Percentiles rank a stretch among this genome's conserved stretches.
These are phyloP conservation scores for Forsythia suspensa DNA, from an alignment of 257 asterid species.

Conservation along the genomic window DNA sequence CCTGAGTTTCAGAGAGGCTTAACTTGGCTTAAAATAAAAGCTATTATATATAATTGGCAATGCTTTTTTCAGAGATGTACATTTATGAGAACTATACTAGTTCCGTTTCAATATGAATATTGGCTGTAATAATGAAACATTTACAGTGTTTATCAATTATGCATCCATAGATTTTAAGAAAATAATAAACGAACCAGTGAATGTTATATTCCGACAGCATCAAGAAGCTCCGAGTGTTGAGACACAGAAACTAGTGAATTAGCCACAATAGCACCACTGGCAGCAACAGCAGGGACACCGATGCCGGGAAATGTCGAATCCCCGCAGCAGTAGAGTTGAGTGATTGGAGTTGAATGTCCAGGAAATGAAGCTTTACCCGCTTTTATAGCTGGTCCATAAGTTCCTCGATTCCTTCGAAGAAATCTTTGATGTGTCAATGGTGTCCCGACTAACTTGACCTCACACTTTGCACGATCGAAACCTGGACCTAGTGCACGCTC, in stretches of 20 bases:
- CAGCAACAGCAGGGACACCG: conserved; percentile 98
- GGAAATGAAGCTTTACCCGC: conserved; percentile 83
- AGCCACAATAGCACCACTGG: conserved; percentile 98
- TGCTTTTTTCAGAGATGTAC: not conserved
- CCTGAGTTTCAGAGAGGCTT: no score
- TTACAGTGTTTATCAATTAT: not conserved
- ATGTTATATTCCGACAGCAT: conserved; percentile 72
- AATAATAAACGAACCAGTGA: not conserved
- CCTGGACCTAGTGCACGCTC: conserved; percentile 87
- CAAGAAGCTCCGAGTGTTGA: conserved; percentile 83
- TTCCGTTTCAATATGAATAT: no score
- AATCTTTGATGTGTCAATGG: conserved; percentile 89
- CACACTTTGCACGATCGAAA: conserved; percentile 72
- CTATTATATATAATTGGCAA: no score
- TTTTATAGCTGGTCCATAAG: conserved; percentile 92
- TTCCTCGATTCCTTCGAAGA: conserved; percentile 77
- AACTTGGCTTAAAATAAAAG: no score
- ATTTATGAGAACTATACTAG: not conserved
- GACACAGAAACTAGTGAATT: conserved; percentile 87
- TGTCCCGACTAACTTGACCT: conserved; percentile 84
- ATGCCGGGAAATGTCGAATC: conserved; percentile 99
- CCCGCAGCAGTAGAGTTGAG: conserved; percentile 79
- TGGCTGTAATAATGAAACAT: not conserved
- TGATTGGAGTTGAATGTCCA: conserved; percentile 76
- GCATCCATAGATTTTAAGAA: not conserved